These are phyloP conservation scores for Ophiocordyceps sinensis DNA, from an alignment of 2,329 filamentous ascomycete species.

Conservation along the genomic window DNA sequence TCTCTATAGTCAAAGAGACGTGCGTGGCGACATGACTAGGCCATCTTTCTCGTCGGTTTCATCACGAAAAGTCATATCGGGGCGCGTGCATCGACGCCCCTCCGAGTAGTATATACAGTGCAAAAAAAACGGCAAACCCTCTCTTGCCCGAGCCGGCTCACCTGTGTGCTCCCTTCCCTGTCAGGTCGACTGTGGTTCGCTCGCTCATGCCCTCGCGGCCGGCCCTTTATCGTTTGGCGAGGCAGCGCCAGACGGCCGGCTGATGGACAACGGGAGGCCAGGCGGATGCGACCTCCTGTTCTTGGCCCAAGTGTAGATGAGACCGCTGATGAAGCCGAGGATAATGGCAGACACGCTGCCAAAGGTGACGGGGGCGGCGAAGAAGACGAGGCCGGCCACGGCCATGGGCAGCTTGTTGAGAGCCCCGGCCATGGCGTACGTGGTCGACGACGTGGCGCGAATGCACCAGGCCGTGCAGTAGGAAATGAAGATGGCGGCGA, in stretches of 20 bases:
- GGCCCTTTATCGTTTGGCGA: constrained; percentile 40
- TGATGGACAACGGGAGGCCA: constrained; percentile 65
- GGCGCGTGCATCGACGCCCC: background rate
- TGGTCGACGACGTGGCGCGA: constrained; percentile 90
- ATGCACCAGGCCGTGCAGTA: constrained; percentile 99
- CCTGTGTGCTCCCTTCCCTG: background rate
- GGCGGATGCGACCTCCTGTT: constrained; percentile 46
- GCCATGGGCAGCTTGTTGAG: constrained; percentile 97
- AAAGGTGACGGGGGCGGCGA: constrained; percentile 83
- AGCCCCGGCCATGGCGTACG: constrained; percentile 96
- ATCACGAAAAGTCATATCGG: background rate
- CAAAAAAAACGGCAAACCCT: background rate
- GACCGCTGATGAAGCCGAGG: constrained; percentile 80
- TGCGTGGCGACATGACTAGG: background rate
- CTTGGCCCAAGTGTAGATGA: constrained; percentile 59
- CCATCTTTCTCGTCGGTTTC: background rate
- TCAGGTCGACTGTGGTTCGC: background rate
- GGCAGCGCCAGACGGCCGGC: constrained; percentile 17
- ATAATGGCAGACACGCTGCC: constrained; percentile 84
- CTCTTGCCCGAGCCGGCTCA: background rate
- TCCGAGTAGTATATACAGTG: background rate
- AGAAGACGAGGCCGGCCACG: constrained; percentile 84
- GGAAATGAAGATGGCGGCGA: constrained; percentile 95
- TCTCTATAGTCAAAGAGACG: background rate
- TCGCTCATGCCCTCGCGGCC: background rate